Evolutionary conservation across 306 rosid genomes (phyloP).

Genomic region (Cucurbita argyrosperma): DNA sequence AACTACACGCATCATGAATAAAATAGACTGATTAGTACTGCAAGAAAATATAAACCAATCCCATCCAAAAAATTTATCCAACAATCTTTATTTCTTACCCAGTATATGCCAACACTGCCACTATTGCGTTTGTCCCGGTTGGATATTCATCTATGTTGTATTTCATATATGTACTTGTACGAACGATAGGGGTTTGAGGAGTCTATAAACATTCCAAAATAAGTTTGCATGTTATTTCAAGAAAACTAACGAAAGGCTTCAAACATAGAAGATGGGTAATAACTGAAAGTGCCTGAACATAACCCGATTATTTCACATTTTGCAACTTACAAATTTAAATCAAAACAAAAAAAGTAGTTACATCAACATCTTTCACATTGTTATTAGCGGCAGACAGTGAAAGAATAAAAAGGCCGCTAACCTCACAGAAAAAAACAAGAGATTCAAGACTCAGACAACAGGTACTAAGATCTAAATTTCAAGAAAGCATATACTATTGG

Average conservation of each 20-base stretch:
- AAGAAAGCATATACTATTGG: neutral
- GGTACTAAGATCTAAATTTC: neutral
- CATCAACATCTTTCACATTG: neutral
- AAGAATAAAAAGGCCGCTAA: neutral
- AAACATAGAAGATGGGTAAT: neutral
- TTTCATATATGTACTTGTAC: constrained; percentile 53
- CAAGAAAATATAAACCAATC: neutral
- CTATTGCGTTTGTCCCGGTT: constrained; percentile 89
- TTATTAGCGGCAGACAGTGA: neutral
- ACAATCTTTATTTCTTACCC: constrained; percentile 39
- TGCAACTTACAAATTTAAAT: neutral
- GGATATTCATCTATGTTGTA: constrained; percentile 73
- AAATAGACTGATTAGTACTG: constrained; percentile 3
- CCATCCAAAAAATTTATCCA: neutral
- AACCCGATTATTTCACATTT: neutral
- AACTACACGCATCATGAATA: constrained; percentile 30
- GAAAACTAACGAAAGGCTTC: neutral
- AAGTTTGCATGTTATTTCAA: neutral
- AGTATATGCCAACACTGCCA: constrained; percentile 89
- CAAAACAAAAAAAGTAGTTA: neutral
- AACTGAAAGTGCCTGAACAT: neutral
- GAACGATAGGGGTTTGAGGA: constrained; percentile 86
- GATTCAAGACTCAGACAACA: neutral
- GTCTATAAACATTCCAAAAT: constrained; percentile 36
- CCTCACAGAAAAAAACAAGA: neutral